Evolutionary conservation across 495 filamentous ascomycete genomes (phyloP).

Genomic region (Chaetomium fimeti): DNA sequence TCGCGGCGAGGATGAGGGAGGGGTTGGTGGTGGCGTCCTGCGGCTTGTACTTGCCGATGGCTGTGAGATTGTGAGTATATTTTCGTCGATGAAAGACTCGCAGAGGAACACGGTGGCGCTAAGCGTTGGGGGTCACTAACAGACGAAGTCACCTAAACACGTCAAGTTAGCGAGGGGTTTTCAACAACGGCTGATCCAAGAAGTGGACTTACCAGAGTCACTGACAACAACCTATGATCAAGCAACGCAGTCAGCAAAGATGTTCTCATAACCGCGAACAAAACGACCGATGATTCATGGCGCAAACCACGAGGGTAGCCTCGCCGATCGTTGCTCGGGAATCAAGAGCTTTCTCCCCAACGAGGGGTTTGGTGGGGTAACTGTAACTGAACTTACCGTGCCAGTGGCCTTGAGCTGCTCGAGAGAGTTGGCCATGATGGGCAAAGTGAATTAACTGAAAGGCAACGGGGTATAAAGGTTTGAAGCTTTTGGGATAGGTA

Average conservation of each 20-base stretch:
- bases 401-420: conserved; percentile 95
- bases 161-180: neutral
- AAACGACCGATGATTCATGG: neutral
- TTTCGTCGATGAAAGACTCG: neutral
- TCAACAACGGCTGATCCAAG: neutral
- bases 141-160: conserved; percentile 62
- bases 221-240: conserved; percentile 77
- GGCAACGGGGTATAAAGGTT: conserved; percentile 3
- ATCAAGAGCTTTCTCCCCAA: conserved; percentile 3
- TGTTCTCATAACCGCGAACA: neutral
- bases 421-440: conserved; percentile 77
- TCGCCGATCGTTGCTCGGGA: neutral
- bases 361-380: conserved; percentile 45
- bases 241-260: conserved; percentile 32
- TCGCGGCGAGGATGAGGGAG: conserved; percentile 93
- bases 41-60: conserved; percentile 99
- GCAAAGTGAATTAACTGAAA: conserved; percentile 11
- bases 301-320: neutral
- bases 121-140: conserved; percentile 50
- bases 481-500: conserved; percentile 3
- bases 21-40: conserved; percentile 99
- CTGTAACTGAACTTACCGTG: conserved; percentile 67
- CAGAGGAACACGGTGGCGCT: neutral
- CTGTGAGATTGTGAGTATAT: conserved; percentile 49
- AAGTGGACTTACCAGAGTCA: conserved; percentile 68